Evolutionary conservation across 176 grass and related monocot genomes (phyloP), one percentile per base, ranked within the genome.

Genomic region (Sorghum bicolor): DNA sequence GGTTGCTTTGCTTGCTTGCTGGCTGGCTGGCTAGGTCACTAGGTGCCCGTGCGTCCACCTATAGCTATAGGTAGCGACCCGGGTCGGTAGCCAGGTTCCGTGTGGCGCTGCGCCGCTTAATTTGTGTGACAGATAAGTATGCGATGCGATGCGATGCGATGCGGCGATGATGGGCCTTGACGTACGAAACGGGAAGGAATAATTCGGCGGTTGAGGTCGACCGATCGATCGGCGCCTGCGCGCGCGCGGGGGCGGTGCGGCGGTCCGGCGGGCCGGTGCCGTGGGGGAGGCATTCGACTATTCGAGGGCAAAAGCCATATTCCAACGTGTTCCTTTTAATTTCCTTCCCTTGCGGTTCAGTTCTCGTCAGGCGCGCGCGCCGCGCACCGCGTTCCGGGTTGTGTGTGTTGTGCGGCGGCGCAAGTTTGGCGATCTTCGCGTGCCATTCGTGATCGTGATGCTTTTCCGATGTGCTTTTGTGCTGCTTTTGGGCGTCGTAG

Each of bases 121-220:
- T 17, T 40, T 8, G 69, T 19, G 75, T 79, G 84, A 53, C 60
- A 39, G 80, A 78, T 67, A 77, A 68, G 80, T 58, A n/a, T 82
- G 80, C 50, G 50, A 57, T 50, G 47, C 47, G n/a, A n/a, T n/a
- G n/a, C 32, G 16, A 16, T 39, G 5, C 5, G 17, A 22, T 25
- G 58, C 74, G 61, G 76, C 34, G 57, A 67, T 14, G 75, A 15
- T 45, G 43, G 22, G 80, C 74, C 83, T 87, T 80, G 80, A 68
- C 79, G 67, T 31, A 16, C 79, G 67, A 24, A 22, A 86, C 58
- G 22, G 73, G 66, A 79, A 86, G 69, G 84, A 86, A 90, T 86
- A 33, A 74, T 86, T 74, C 74, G 64, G 22, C 71, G 25, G 64
- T 63, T 31, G 19, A 41, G 32, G 36, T 14, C 25, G 61, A 63